Percentiles rank a stretch among this genome's conserved stretches.
Conservation (phyloP, 768 basidiomycete genomes). For the Gloeophyllum trabeum region DNA sequence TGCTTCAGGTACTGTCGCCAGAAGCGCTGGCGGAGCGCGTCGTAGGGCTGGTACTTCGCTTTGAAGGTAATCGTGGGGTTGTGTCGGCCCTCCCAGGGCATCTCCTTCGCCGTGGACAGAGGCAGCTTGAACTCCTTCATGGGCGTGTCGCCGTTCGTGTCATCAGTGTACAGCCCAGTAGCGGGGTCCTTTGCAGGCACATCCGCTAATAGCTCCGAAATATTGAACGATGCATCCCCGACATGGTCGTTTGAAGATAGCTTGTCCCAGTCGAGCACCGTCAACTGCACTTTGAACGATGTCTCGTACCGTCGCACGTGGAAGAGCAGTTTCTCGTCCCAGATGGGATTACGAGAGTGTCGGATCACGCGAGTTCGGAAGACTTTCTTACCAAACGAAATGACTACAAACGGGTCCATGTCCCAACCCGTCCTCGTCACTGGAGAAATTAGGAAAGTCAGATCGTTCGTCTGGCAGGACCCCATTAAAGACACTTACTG, state of each 20-base stretch:
- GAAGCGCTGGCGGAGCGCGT: conserved; percentile 79
- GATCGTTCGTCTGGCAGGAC: too few species aligned
- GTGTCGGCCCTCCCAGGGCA: conserved; percentile 63
- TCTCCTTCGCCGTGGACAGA: conserved; percentile 48
- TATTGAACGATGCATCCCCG: conserved; percentile 64
- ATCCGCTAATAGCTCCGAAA: conserved; percentile 46
- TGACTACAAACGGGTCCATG: conserved; percentile 96
- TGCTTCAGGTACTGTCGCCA: conserved; percentile 84
- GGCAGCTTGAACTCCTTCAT: conserved; percentile 69
- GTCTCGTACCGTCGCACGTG: conserved; percentile 87
- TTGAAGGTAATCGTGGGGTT: conserved; percentile 64
- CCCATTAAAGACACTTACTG: conserved; percentile 44
- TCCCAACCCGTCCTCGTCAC: conserved; percentile 87
- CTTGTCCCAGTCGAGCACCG: conserved; percentile 96
- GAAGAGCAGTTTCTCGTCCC: conserved; percentile 94
- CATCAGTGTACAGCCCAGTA: conserved; percentile 42
- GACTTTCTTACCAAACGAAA: conserved; percentile 95
- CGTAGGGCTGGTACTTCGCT: conserved; percentile 94
- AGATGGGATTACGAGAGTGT: conserved; percentile 75
- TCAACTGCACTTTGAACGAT: conserved; percentile 65
- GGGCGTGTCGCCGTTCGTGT: conserved; percentile 35
- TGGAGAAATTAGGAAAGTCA: conserved; percentile 13
- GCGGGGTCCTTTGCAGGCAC: conserved; percentile 38
- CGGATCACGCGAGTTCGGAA: conserved; percentile 87
- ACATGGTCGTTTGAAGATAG: conserved; percentile 81